Percentiles rank a stretch among this genome's conserved stretches.
Conservation (phyloP, 108 stramenopile genomes). For the Cyclotella baltica region DNA sequence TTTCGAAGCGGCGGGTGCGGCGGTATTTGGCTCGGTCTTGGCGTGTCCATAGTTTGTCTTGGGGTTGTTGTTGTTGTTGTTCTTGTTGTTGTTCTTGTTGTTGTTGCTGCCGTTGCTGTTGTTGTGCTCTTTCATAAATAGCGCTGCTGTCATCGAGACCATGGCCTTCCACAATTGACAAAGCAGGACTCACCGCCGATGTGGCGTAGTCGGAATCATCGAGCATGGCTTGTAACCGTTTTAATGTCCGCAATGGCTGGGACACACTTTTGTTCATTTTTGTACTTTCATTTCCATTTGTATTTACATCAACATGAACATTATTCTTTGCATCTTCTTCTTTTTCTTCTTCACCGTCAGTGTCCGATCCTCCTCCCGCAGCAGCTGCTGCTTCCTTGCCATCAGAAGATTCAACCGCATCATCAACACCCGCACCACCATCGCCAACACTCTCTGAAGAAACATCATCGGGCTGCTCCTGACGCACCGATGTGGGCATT, state of each 20-base stretch:
- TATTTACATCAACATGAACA: not conserved
- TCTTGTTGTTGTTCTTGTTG: not conserved
- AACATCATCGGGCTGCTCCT: not conserved
- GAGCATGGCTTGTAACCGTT: slow-evolving; percentile 85
- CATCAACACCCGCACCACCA: not conserved
- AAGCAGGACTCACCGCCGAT: slow-evolving; percentile 27
- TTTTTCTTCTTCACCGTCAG: slow-evolving; percentile 39
- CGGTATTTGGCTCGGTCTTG: slow-evolving; percentile 84
- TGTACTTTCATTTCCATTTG: not conserved
- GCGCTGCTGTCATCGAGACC: slow-evolving; percentile 8
- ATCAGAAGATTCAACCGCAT: not conserved
- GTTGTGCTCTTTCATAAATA: not conserved
- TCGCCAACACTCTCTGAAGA: not conserved
- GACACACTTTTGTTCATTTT: slow-evolving; percentile 32
- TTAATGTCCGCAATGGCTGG: slow-evolving; percentile 75
- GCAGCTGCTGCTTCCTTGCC: not conserved
- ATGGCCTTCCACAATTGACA: slow-evolving; percentile 1
- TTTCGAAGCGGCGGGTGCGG: slow-evolving; percentile 46
- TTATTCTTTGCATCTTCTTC: slow-evolving; percentile 3
- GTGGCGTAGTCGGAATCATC: slow-evolving; percentile 90
- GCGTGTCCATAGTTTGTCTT: slow-evolving; percentile 79
- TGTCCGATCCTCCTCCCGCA: slow-evolving; percentile 34
- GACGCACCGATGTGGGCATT: not conserved
- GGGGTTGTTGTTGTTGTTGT: slow-evolving; percentile 9
- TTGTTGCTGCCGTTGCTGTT: slow-evolving; percentile 2